Base-by-base conservation (phyloP, 2,329 filamentous ascomycete species). In the Colletotrichum melonis region DNA sequence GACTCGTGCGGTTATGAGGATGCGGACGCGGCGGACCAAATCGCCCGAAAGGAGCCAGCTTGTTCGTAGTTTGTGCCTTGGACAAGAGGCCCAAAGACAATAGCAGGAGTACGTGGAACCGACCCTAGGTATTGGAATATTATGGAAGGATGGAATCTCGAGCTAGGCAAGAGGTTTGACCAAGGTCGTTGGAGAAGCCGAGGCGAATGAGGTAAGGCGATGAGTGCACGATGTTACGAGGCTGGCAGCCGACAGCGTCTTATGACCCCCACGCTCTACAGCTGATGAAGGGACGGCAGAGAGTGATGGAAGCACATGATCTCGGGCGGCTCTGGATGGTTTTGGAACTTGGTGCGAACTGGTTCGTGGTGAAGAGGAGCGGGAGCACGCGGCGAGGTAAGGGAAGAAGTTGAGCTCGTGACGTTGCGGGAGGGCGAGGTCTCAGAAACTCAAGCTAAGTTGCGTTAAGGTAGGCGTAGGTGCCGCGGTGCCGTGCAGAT, bases 41-140 rank as follows among this genome's bases (percentile, higher is more conserved):
- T 77, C 84, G 81, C 71, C 81, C 80, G 65, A 85, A 84, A 63
- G 83, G 84, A 80, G 86, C 86, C 86, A 87, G 80, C 76, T 84
- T 87, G 77, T 38, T 57, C 46, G 67, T 67, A 35, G 63, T 24
- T 24, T 35, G 71, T 71, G 71, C 71, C 71, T 73, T 73, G 71
- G 71, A 73, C 16, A 32, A 3, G 4, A 57, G 57, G 57, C 32
- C 52, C 71, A 67, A 73, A 73, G 71, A 73, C 71, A 46, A 9
- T 8, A 22, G 8, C 19, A 56, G 57, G 8, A 16, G 54, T 28
- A 28, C 26, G 60, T 60, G 46, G 67, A 49, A 71, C 71, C 70
- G 62, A 35, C 67, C 46, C 67, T 62, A 49, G 30, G 59, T 59
- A 11, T 65, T 70, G 62, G 63, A 2, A 38, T 32, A 67, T 66